Evolutionary conservation across 495 filamentous ascomycete genomes (phyloP).

Genomic region (Penicillium maclennaniae): DNA sequence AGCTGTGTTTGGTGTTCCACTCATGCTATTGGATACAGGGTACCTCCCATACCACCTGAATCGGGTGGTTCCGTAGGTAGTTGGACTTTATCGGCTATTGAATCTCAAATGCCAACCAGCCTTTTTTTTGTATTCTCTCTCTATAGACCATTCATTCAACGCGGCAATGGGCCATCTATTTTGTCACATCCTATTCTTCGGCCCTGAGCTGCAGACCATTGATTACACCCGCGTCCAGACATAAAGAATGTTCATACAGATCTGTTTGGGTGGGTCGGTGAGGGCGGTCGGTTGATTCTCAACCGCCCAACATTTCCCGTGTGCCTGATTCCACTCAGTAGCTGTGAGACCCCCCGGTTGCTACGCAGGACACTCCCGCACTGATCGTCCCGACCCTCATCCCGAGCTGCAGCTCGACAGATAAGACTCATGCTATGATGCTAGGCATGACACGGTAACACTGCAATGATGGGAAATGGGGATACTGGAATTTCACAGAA

Average conservation of each 20-base stretch:
- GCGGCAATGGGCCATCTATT: not conserved
- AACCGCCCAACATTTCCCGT: slow-evolving; percentile 23
- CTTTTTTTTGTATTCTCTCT: too few relatives aligned
- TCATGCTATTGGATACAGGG: slow-evolving; percentile 25
- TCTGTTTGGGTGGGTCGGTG: slow-evolving; percentile 18
- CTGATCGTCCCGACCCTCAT: not conserved
- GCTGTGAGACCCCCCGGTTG: slow-evolving; percentile 17
- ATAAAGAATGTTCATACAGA: not conserved
- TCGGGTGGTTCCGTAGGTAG: not conserved
- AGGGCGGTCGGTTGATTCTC: slow-evolving; percentile 22
- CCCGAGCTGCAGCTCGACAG: not conserved
- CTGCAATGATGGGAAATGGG: too few relatives aligned
- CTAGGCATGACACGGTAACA: not conserved
- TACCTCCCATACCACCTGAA: slow-evolving; percentile 24
- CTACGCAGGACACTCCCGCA: not conserved
- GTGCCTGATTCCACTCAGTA: slow-evolving; percentile 30
- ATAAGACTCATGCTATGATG: not conserved
- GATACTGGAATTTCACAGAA: not conserved
- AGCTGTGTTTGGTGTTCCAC: slow-evolving; percentile 14
- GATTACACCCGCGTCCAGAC: not conserved
- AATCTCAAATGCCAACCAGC: not conserved
- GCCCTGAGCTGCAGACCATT: not conserved
- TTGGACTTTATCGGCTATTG: slow-evolving; percentile 2
- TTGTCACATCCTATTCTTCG: not conserved
- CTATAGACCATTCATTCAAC: not conserved